A percentile compares a stretch with the other conserved stretches of the same genome.
These are phyloP conservation scores for Kondoa subrosea DNA, from an alignment of 768 basidiomycete species.

Conservation along the genomic window DNA sequence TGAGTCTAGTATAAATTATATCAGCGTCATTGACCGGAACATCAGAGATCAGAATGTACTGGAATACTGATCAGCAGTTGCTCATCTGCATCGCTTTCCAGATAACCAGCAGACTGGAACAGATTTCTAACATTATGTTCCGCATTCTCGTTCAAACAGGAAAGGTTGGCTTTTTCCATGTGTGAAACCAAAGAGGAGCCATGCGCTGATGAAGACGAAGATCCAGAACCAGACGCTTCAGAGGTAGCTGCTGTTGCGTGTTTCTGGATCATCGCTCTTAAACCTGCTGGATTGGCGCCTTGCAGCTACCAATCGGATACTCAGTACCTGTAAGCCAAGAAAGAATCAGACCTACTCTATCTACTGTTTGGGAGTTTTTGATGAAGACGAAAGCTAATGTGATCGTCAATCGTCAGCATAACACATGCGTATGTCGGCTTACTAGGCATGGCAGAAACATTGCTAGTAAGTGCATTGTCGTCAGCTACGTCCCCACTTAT, in stretches of 20 bases:
- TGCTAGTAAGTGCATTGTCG: neutral
- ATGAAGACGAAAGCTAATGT: conserved; percentile 39
- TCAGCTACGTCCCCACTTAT: neutral
- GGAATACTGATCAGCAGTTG: conserved; percentile 38
- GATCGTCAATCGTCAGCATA: conserved; percentile 36
- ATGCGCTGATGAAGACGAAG: neutral
- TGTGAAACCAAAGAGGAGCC: conserved; percentile 25
- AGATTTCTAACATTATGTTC: conserved; percentile 42
- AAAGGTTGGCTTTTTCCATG: conserved; percentile 39
- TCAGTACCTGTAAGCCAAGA: neutral
- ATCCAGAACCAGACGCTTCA: no score
- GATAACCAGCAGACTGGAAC: conserved; percentile 35
- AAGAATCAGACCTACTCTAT: neutral
- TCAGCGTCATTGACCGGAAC: no score
- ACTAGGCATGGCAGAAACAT: neutral
- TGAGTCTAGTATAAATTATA: no score
- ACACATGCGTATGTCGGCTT: neutral
- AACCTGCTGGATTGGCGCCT: neutral
- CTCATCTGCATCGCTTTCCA: conserved; percentile 53
- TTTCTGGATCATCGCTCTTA: neutral
- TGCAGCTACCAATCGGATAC: conserved; percentile 5
- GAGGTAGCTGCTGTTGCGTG: neutral
- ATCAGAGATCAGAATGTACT: no score
- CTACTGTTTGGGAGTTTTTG: conserved; percentile 12
- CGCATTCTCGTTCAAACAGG: conserved; percentile 48